These are phyloP conservation scores for Rhizopogon rudus DNA, from an alignment of 768 basidiomycete genomes.

Conservation along the genomic window DNA sequence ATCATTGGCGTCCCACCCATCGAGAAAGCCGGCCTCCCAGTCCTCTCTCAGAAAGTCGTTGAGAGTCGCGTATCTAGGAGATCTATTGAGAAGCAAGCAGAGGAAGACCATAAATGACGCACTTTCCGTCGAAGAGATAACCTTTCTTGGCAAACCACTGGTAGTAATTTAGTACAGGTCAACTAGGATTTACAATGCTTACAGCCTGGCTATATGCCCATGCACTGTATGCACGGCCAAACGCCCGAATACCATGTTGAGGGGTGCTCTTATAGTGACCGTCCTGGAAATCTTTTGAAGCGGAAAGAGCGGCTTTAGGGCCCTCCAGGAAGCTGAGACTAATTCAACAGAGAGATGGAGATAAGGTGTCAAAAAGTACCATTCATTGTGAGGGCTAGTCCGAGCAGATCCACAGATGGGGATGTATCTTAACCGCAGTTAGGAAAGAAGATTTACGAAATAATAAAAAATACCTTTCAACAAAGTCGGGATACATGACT, in stretches of 20 bases:
- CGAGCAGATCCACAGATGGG: constrained; percentile 49
- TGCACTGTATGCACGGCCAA: constrained; percentile 49
- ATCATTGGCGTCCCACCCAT: constrained; percentile 52
- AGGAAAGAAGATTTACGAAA: background rate
- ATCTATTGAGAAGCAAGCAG: background rate
- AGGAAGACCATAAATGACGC: constrained; percentile 7
- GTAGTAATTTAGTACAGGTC: background rate
- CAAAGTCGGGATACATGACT: constrained; percentile 48
- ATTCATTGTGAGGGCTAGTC: constrained; percentile 52
- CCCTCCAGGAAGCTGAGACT: constrained; percentile 51
- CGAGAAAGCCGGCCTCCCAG: constrained; percentile 44
- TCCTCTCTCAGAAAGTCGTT: constrained; percentile 45
- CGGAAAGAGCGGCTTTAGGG: constrained; percentile 46
- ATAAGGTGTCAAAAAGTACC: constrained; percentile 25
- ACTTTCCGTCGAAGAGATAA: constrained; percentile 39
- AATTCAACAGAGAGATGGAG: background rate
- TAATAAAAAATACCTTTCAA: constrained; percentile 34
- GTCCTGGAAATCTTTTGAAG: constrained; percentile 49
- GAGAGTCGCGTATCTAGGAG: constrained; percentile 38
- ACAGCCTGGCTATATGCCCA: constrained; percentile 59
- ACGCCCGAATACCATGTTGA: constrained; percentile 48
- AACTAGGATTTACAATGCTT: constrained; percentile 8
- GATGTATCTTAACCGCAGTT: constrained; percentile 36
- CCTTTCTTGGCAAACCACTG: constrained; percentile 52
- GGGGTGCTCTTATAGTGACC: constrained; percentile 47